Percentiles rank a stretch among this genome's conserved stretches.
Conservation (phyloP, 2,329 filamentous ascomycete species). For the Fusarium lyarnte region DNA sequence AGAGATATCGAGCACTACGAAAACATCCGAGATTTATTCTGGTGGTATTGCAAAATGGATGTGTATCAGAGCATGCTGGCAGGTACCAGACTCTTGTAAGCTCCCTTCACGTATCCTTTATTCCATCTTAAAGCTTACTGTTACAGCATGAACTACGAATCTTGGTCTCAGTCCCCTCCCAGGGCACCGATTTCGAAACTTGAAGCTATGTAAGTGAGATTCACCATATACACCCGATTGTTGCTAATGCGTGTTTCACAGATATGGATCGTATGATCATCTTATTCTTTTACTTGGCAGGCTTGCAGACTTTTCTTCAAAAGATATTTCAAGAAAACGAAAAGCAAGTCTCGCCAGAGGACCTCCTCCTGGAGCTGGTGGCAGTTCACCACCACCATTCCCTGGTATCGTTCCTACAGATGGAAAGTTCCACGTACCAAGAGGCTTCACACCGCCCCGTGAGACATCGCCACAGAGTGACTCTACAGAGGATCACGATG, state of each 20-base stretch:
- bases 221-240: too few relatives aligned
- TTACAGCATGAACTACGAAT: constrained; percentile 77
- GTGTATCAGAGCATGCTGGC: constrained; percentile 90
- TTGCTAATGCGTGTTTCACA: constrained; percentile 48
- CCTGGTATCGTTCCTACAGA: constrained; percentile 65
- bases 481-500: constrained; percentile 62
- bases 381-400: constrained; percentile 56
- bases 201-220: constrained; percentile 71
- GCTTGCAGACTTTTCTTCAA: constrained; percentile 79
- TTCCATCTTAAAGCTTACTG: constrained; percentile 27
- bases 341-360: constrained; percentile 59
- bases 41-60: constrained; percentile 97
- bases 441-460: constrained; percentile 63
- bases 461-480: constrained; percentile 56
- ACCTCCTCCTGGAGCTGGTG: constrained; percentile 41
- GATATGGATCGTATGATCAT: constrained; percentile 91
- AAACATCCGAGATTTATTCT: constrained; percentile 85
- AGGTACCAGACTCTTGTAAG: constrained; percentile 86
- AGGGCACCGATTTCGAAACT: constrained; percentile 80
- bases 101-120: constrained; percentile 30
- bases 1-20: constrained; percentile 83
- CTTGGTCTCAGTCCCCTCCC: constrained; percentile 89
- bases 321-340: constrained; percentile 81
- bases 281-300: constrained; percentile 83
- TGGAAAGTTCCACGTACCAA: constrained; percentile 60